A percentile compares a stretch with the other conserved stretches of the same genome.
These are phyloP conservation scores for Eucalyptus erythrocorys DNA, from an alignment of 345 rosid species.

Conservation along the genomic window DNA sequence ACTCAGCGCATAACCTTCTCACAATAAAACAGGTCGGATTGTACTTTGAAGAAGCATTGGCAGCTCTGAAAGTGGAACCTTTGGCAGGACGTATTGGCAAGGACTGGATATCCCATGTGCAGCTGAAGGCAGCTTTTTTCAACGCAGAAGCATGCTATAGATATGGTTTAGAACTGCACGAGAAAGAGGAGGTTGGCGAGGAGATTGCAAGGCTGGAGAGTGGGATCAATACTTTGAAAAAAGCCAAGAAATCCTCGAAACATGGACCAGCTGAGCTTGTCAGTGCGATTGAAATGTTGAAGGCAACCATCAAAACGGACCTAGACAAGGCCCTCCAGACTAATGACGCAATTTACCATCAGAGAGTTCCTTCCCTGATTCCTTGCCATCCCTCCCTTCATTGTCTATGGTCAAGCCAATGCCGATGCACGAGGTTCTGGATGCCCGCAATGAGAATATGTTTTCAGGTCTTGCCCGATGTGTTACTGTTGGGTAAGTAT, in stretches of 20 bases:
- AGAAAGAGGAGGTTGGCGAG: constrained; percentile 91
- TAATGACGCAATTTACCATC: constrained; percentile 90
- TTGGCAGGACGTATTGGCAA: constrained; percentile 84
- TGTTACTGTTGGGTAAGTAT: neutral
- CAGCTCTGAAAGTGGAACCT: constrained; percentile 48
- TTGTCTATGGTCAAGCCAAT: constrained; percentile 90
- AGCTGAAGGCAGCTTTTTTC: constrained; percentile 74
- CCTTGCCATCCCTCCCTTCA: constrained; percentile 65
- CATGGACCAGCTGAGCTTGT: constrained; percentile 79
- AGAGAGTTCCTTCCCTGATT: constrained; percentile 84
- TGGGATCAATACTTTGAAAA: constrained; percentile 49
- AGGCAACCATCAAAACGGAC: constrained; percentile 57
- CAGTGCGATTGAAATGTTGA: constrained; percentile 68
- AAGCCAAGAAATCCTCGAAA: constrained; percentile 67
- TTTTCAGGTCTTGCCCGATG: constrained; percentile 77
- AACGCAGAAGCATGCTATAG: constrained; percentile 86
- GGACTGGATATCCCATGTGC: constrained; percentile 87
- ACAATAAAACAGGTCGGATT: constrained; percentile 54
- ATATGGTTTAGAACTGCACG: constrained; percentile 74
- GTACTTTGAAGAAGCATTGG: constrained; percentile 87
- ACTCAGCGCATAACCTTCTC: neutral
- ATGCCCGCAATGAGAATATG: constrained; percentile 95
- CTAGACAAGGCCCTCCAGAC: constrained; percentile 89
- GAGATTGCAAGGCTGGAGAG: constrained; percentile 83
- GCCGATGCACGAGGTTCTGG: constrained; percentile 71